Conservation (phyloP, 768 basidiomycete genomes). For the Mycena amicta region DNA sequence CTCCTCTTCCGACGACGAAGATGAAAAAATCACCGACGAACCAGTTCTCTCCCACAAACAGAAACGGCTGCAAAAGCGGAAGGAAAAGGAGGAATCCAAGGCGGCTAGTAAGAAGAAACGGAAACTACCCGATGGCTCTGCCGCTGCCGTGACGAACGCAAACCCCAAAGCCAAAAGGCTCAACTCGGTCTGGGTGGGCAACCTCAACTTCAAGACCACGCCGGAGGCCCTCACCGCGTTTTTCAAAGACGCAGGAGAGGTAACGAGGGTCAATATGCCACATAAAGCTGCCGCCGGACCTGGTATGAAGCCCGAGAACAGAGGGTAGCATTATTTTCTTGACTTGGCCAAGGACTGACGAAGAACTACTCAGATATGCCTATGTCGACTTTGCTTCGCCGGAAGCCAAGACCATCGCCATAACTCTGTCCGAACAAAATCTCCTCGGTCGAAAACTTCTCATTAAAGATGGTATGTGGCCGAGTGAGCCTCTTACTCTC, state of each 20-base stretch:
- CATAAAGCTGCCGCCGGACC: conserved; percentile 57
- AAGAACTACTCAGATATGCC: conserved; percentile 67
- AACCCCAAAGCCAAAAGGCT: conserved; percentile 54
- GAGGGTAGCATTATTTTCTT: conserved; percentile 61
- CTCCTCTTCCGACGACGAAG: conserved; percentile 9
- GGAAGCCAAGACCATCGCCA: conserved; percentile 75
- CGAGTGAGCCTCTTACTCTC: conserved; percentile 2
- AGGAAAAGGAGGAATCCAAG: conserved; percentile 32
- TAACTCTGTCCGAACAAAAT: conserved; percentile 77
- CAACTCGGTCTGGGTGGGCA: conserved; percentile 95
- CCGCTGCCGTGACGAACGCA: conserved; percentile 30
- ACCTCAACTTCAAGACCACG: conserved; percentile 89
- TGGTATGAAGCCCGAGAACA: conserved; percentile 65
- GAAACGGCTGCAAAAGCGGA: conserved; percentile 62
- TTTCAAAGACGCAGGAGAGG: conserved; percentile 71
- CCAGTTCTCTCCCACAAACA: conserved; percentile 78
- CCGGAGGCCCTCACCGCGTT: conserved; percentile 68
- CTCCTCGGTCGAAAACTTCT: conserved; percentile 85
- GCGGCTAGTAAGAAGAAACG: conserved; percentile 44
- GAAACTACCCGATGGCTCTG: conserved; percentile 45
- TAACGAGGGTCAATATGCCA: conserved; percentile 86
- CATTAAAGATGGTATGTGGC: conserved; percentile 87
- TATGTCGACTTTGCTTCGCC: conserved; percentile 90
- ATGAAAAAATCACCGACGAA: conserved; percentile 32
- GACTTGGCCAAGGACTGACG: conserved; percentile 1